Base-by-base conservation (phyloP, 306 rosid species). In the Corylus avellana region DNA sequence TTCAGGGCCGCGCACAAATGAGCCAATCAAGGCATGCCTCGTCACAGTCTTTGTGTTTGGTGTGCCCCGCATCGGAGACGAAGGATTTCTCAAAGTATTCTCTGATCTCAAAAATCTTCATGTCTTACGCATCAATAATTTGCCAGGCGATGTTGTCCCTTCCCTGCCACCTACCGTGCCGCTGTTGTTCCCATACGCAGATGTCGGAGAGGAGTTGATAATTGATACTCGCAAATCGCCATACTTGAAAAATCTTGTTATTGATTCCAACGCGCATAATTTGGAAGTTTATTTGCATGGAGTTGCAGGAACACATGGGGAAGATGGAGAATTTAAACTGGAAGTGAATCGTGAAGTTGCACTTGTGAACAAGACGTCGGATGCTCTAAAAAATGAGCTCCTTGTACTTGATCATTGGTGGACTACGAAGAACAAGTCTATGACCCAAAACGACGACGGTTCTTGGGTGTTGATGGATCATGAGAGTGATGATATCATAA, bases 281-380 rank as follows among this genome's bases (percentile, higher is more conserved):
- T 37, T 93, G 90, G 95, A 91, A 78, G 91, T 55, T 50, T 83
- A 91, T 50, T 62, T 93, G 85, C 97, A 93, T 77, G 97, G 94
- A 18, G 78, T 91, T 29, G 98, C 98, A 2, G 97, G 98, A 49
- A 85, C 89, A 2, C 92, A 87, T 16, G 97, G 93, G 73, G 50
- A 32, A 1, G 18, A 48, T 37, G 87, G 89, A 29, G 93, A 84
- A 10, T 93, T 93, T 67, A 71, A 85, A 39, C 51, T 91, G 82
- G 90, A 80, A 49, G 88, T 91, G 13, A 58, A 76, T 29, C 91
- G 94, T 29, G 93, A 88, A 49, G 74, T 91, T 71, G 86, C 87
- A 12, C 85, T 93, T 66, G 62, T 86, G 0, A 93, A 91, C 61
- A 91, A 90, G 63, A 37, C 27, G 35, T 39, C 10, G 0, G 87